Conservation (phyloP, 192 early-diverging fungal species). For the Fimicolochytrium jonesii region DNA sequence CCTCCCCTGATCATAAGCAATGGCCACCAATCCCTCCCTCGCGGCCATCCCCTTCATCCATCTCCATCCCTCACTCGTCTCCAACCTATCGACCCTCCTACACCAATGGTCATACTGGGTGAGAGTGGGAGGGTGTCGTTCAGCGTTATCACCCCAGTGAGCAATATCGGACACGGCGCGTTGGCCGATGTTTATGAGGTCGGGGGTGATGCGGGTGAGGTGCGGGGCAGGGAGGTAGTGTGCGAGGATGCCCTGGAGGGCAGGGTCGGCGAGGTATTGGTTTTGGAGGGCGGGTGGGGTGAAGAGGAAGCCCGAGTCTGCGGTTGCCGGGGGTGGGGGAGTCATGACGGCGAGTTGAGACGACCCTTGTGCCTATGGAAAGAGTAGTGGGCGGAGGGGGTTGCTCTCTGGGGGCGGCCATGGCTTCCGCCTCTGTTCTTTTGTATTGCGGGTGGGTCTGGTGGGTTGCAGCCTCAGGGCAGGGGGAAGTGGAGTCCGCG, state of each 20-base stretch:
- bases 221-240: conserved; percentile 44
- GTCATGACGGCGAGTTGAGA: neutral
- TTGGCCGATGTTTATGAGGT: conserved; percentile 36
- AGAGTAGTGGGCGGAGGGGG: no score
- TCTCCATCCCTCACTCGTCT: conserved; percentile 59
- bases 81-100: conserved; percentile 57
- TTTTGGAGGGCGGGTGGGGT: conserved; percentile 25
- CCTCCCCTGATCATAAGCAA: conserved; percentile 63
- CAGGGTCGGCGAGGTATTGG: conserved; percentile 39
- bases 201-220: conserved; percentile 42
- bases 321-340: neutral
- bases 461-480: no score
- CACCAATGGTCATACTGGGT: conserved; percentile 68
- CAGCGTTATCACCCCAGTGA: conserved; percentile 45
- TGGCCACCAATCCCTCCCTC: conserved; percentile 61
- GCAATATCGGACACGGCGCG: conserved; percentile 41
- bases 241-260: conserved; percentile 44
- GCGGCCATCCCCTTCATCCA: conserved; percentile 57
- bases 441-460: no score
- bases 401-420: no score
- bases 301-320: conserved; percentile 23
- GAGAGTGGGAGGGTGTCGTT: conserved; percentile 59
- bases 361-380: no score
- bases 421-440: no score
- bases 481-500: no score